phyloP scores from a whole-genome alignment of 371 early-diverging fungal species.

The Rhizomucor pusillus region DNA sequence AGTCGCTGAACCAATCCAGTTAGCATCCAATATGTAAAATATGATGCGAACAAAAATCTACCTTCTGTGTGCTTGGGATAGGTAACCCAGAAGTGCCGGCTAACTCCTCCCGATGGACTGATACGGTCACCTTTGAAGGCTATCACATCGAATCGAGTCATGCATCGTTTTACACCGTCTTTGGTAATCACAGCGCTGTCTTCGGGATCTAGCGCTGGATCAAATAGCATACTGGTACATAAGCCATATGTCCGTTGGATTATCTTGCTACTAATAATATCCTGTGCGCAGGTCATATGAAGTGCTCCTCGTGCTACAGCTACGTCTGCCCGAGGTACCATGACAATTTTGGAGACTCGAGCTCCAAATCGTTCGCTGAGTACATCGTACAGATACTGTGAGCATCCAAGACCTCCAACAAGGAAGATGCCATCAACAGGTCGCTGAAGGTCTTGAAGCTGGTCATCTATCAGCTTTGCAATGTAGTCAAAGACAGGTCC shows the following conservation, averaged over 20 bases:
- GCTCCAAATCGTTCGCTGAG: slow-evolving; percentile 28
- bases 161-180: slow-evolving; percentile 30
- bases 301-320: slow-evolving; percentile 31
- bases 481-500: slow-evolving; percentile 42
- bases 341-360: slow-evolving; percentile 10
- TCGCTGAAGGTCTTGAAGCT: slow-evolving; percentile 22
- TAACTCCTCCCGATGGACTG: slow-evolving; percentile 12
- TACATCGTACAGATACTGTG: slow-evolving; percentile 38
- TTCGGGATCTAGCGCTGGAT: slow-evolving; percentile 26
- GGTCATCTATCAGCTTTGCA: slow-evolving; percentile 38
- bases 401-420: slow-evolving; percentile 57
- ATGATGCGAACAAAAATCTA: slow-evolving; percentile 1
- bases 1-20: slow-evolving; percentile 13
- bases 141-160: slow-evolving; percentile 29
- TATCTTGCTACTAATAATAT: slow-evolving; percentile 13
- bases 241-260: slow-evolving; percentile 20
- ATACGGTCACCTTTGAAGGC: slow-evolving; percentile 21
- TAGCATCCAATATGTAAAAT: not conserved
- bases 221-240: slow-evolving; percentile 18
- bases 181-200: slow-evolving; percentile 18
- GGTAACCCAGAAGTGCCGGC: slow-evolving; percentile 22
- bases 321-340: slow-evolving; percentile 25
- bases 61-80: slow-evolving; percentile 35
- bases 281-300: slow-evolving; percentile 11
- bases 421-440: slow-evolving; percentile 39